Evolutionary conservation across 176 grass and related monocot species (phyloP).

Genomic region (Saccharum officinarum): DNA sequence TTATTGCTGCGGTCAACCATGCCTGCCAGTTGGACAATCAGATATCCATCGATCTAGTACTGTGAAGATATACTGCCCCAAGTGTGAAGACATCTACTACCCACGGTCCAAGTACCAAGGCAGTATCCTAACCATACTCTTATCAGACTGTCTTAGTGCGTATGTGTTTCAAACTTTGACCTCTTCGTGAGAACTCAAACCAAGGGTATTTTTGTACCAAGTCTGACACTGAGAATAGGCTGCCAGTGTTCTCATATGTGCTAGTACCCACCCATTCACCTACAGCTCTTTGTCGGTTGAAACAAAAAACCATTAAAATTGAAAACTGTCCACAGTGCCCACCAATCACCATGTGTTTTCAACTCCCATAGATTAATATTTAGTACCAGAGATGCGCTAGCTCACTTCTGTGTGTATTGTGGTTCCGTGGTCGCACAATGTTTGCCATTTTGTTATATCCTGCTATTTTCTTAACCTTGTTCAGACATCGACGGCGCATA

Average conservation of each 20-base stretch:
- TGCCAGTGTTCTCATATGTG: background rate
- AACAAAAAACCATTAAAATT: background rate
- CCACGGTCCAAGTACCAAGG: conserved; percentile 90
- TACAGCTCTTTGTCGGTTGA: background rate
- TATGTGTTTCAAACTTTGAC: background rate
- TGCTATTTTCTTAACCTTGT: conserved; percentile 56
- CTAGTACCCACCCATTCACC: background rate
- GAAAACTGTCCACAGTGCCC: background rate
- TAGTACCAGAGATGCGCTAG: background rate
- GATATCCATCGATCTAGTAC: conserved; percentile 70
- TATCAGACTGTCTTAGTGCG: conserved; percentile 29
- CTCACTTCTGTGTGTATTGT: background rate
- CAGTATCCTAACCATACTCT: conserved; percentile 80
- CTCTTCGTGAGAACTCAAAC: background rate
- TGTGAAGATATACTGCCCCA: conserved; percentile 91
- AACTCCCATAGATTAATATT: background rate
- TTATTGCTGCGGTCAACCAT: conserved; percentile 83
- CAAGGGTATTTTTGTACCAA: background rate
- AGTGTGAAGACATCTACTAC: conserved; percentile 93
- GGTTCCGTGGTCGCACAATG: background rate
- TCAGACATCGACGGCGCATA: conserved; percentile 68
- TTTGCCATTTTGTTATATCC: conserved; percentile 56
- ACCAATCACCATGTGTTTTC: background rate
- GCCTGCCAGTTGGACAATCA: conserved; percentile 75
- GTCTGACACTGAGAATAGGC: background rate